Evolutionary conservation across 2,329 filamentous ascomycete species (phyloP).

Genomic region (Neopestalotiopsis clavispora): DNA sequence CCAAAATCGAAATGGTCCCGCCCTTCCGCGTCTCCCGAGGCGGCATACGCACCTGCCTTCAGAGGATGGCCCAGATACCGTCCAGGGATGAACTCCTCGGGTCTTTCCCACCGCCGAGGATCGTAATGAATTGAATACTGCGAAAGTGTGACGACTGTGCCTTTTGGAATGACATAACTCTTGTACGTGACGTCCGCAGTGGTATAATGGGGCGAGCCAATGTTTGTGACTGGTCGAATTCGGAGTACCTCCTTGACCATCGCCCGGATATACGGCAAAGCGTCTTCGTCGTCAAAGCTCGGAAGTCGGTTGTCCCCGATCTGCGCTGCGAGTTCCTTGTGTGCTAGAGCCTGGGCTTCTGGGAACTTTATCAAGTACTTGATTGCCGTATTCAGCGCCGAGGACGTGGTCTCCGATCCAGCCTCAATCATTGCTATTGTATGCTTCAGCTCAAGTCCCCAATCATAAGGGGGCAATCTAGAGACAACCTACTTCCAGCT

Average conservation of each 20-base stretch:
- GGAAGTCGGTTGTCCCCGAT: constrained; percentile 53
- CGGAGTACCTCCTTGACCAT: constrained; percentile 61
- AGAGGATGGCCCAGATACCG: neutral
- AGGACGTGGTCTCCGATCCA: constrained; percentile 53
- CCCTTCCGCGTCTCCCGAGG: constrained; percentile 19
- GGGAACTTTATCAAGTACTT: constrained; percentile 56
- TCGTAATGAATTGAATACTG: neutral
- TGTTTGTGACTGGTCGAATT: constrained; percentile 58
- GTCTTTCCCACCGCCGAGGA: neutral
- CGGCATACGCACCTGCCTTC: constrained; percentile 19
- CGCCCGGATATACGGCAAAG: constrained; percentile 57
- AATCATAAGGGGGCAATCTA: neutral
- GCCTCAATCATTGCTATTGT: constrained; percentile 28
- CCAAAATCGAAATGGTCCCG: constrained; percentile 41
- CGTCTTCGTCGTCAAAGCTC: constrained; percentile 49
- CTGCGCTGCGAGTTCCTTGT: constrained; percentile 56
- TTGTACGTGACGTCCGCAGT: constrained; percentile 52
- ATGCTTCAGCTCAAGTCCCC: neutral
- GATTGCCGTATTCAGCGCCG: constrained; percentile 51
- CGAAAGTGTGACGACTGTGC: constrained; percentile 29
- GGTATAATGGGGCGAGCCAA: constrained; percentile 54
- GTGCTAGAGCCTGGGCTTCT: constrained; percentile 50
- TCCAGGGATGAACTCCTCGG: neutral
- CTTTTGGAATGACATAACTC: constrained; percentile 54
- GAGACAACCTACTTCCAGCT: neutral